Conservation (phyloP, 208 protist species). For the Crithidia bombi region DNA sequence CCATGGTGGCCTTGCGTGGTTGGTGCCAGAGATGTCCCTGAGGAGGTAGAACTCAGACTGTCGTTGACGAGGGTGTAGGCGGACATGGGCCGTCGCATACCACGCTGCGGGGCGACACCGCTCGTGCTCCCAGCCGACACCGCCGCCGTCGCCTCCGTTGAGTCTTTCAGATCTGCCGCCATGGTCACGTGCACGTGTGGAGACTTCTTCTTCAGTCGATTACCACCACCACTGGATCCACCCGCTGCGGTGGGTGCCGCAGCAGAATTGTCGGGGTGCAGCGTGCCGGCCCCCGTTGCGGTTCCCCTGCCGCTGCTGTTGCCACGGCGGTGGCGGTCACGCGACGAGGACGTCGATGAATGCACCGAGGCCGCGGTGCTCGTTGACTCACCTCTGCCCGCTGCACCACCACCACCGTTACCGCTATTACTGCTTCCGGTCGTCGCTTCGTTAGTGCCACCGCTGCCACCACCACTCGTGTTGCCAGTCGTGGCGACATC, state of each 20-base stretch:
- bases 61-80: constrained; percentile 31
- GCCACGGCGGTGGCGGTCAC: constrained; percentile 17
- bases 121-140: constrained; percentile 3
- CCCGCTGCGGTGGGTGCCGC: neutral
- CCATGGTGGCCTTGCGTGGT: neutral
- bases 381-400: neutral
- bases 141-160: neutral
- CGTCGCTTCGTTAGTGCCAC: neutral
- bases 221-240: neutral
- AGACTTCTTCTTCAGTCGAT: constrained; percentile 28
- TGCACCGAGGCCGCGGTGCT: constrained; percentile 1
- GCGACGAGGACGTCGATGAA: neutral
- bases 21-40: neutral
- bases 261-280: constrained; percentile 19
- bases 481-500: constrained; percentile 32
- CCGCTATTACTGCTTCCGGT: neutral
- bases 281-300: neutral
- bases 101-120: constrained; percentile 48
- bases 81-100: constrained; percentile 40
- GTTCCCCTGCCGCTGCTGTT: neutral
- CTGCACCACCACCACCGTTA: constrained; percentile 4
- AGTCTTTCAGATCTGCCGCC: constrained; percentile 19
- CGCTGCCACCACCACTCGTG: constrained; percentile 1
- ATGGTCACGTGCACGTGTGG: constrained; percentile 28
- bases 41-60: neutral